phyloP scores from a whole-genome alignment of 768 basidiomycete species.

The Pleurotus pulmonarius region DNA sequence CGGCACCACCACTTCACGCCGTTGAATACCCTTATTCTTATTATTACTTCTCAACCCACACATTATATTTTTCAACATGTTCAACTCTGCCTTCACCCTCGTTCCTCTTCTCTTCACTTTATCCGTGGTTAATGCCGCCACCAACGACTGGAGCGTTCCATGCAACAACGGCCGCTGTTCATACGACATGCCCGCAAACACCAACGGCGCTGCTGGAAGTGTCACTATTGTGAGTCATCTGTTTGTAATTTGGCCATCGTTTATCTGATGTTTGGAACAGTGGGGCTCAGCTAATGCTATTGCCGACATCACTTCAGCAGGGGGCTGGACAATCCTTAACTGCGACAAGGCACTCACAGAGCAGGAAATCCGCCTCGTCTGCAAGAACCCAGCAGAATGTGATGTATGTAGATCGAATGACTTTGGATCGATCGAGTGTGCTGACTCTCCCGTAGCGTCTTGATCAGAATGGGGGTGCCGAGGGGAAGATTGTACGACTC shows the following conservation, averaged over 20 bases:
- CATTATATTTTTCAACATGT: background rate
- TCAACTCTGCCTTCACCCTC: slow-evolving; percentile 1
- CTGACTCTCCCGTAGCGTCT: slow-evolving; percentile 38
- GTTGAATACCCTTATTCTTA: background rate
- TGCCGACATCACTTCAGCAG: background rate
- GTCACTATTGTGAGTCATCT: slow-evolving; percentile 9
- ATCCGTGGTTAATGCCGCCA: background rate
- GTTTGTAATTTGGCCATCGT: background rate
- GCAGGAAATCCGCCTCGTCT: slow-evolving; percentile 8
- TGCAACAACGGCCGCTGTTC: slow-evolving; percentile 10
- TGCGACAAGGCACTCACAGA: background rate
- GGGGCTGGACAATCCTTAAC: background rate
- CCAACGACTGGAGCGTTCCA: background rate
- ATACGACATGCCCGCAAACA: slow-evolving; percentile 9
- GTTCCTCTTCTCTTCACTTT: background rate
- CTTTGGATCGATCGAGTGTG: slow-evolving; percentile 24
- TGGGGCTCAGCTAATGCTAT: background rate
- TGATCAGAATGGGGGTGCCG: slow-evolving; percentile 35
- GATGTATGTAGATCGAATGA: slow-evolving; percentile 29
- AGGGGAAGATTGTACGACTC: slow-evolving; percentile 49
- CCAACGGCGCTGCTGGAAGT: background rate
- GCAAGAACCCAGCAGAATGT: slow-evolving; percentile 10
- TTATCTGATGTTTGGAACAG: slow-evolving; percentile 1
- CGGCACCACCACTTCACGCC: background rate
- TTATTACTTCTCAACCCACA: background rate